Evolutionary conservation across 2,329 filamentous ascomycete species (phyloP).

Genomic region (Parasarocladium wereldwijsianum): DNA sequence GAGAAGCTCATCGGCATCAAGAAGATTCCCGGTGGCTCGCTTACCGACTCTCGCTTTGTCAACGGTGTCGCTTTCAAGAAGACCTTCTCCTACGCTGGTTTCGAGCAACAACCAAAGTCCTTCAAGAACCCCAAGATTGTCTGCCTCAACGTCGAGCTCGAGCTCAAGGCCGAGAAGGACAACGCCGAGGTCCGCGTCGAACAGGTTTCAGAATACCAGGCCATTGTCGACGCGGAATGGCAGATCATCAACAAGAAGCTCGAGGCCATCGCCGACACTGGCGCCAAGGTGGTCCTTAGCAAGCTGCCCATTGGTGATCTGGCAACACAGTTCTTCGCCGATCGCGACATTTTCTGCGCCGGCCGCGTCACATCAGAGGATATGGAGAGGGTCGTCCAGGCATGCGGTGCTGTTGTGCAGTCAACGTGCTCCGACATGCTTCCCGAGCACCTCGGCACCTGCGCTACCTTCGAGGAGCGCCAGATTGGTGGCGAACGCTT

Average conservation of each 20-base stretch:
- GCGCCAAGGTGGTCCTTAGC: constrained; percentile 92
- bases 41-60: constrained; percentile 92
- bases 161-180: constrained; percentile 98
- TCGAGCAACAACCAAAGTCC: constrained; percentile 95
- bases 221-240: constrained; percentile 98
- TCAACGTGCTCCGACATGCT: constrained; percentile 95
- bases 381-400: constrained; percentile 90
- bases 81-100: constrained; percentile 97
- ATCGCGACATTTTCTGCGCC: constrained; percentile 96
- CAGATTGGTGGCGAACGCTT: constrained; percentile 96
- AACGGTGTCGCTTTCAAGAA: constrained; percentile 99
- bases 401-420: constrained; percentile 82
- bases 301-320: constrained; percentile 96
- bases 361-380: constrained; percentile 84
- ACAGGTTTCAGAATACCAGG: constrained; percentile 97
- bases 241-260: constrained; percentile 99
- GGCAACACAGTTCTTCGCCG: constrained; percentile 94
- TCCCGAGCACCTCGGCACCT: constrained; percentile 76
- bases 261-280: constrained; percentile 83
- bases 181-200: constrained; percentile 97
- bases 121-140: constrained; percentile 94
- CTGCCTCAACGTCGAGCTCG: constrained; percentile 92
- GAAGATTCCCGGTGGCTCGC: constrained; percentile 90
- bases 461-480: constrained; percentile 81
- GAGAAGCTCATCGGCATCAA: constrained; percentile 97